phyloP scores from a whole-genome alignment of 345 rosid genomes.

The Acer saccharum region DNA sequence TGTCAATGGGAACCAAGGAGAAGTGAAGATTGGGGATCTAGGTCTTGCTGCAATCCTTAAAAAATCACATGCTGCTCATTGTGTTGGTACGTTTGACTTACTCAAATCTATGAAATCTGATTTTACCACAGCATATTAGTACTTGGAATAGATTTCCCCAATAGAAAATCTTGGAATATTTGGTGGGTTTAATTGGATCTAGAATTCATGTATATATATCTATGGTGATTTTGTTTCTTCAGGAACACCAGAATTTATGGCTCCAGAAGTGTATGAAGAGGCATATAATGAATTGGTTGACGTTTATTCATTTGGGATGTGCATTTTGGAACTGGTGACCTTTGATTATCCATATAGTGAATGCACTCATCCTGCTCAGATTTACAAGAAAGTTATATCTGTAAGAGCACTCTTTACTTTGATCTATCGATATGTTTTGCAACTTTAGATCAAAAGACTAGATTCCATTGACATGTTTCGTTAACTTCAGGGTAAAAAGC shows the following conservation, averaged over 20 bases:
- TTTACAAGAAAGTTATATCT: slow-evolving; percentile 96
- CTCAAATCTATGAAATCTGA: not conserved
- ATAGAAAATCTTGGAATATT: not conserved
- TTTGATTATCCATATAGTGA: slow-evolving; percentile 97
- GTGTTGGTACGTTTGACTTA: slow-evolving; percentile 68
- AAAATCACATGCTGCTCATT: slow-evolving; percentile 85
- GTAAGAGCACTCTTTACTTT: slow-evolving; percentile 49
- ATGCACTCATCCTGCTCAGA: slow-evolving; percentile 93
- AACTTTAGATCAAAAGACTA: slow-evolving; percentile 9
- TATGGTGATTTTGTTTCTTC: slow-evolving; percentile 25
- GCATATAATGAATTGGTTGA: slow-evolving; percentile 97
- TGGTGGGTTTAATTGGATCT: not conserved
- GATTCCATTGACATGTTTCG: slow-evolving; percentile 23
- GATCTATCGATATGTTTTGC: not conserved
- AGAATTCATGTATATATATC: not conserved
- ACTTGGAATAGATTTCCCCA: not conserved
- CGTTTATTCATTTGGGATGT: slow-evolving; percentile 97
- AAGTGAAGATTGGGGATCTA: slow-evolving; percentile 96
- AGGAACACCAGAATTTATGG: slow-evolving; percentile 99
- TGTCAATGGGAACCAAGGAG: slow-evolving; percentile 94
- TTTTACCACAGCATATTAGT: not conserved
- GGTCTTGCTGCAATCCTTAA: slow-evolving; percentile 91
- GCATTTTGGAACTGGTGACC: slow-evolving; percentile 96
- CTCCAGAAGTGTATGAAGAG: slow-evolving; percentile 98
- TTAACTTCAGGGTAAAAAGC: slow-evolving; percentile 78